A percentile compares a stretch with the other conserved stretches of the same genome.
Conservation (phyloP, 179 eudicot genomes). For the Pouteria campechiana region DNA sequence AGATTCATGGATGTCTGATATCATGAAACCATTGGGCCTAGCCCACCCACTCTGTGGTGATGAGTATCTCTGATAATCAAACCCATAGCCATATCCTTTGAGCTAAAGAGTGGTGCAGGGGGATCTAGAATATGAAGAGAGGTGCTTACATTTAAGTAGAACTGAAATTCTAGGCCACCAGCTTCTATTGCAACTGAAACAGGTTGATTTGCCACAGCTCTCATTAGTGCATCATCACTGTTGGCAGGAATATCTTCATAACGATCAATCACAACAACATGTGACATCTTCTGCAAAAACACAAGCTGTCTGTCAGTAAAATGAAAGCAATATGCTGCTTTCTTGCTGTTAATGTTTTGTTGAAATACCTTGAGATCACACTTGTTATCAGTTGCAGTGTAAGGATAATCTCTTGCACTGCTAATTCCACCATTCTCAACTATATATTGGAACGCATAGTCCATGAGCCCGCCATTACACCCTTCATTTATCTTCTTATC, state of each 20-base stretch:
- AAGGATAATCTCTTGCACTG: constrained; percentile 30
- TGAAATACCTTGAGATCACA: constrained; percentile 28
- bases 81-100: too few species aligned
- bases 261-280: constrained; percentile 24
- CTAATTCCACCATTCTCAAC: constrained; percentile 34
- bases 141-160: constrained; percentile 19
- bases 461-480: constrained; percentile 35
- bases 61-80: too few species aligned
- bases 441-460: constrained; percentile 27
- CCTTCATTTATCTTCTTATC: constrained; percentile 25
- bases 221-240: constrained; percentile 20
- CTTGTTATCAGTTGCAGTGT: constrained; percentile 15
- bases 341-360: neutral
- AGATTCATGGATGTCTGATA: too few species aligned
- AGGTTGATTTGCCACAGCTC: constrained; percentile 26
- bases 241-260: constrained; percentile 28
- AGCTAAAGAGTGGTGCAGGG: too few species aligned
- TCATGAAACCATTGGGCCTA: too few species aligned
- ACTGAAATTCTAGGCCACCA: constrained; percentile 25
- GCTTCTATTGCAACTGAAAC: constrained; percentile 32
- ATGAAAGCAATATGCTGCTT: neutral
- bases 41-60: too few species aligned
- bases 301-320: too few species aligned
- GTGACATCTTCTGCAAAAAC: constrained; percentile 25
- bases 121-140: neutral